phyloP scores from a whole-genome alignment of 805 yeast genomes.

The Saccharomyces mikatae region DNA sequence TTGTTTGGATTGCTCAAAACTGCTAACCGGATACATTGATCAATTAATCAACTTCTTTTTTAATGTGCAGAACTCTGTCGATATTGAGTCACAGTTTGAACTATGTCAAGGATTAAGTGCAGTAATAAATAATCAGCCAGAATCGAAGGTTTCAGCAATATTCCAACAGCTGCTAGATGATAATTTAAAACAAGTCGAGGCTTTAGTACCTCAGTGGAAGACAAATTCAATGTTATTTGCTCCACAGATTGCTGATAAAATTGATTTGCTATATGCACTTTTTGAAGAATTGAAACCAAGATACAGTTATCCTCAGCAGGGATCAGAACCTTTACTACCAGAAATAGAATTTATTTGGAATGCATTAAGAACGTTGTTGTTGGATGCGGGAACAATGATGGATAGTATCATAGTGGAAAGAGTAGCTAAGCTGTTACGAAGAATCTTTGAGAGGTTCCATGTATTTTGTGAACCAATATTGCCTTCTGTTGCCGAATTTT shows the following conservation, averaged over 20 bases:
- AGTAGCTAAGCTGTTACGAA: conserved; percentile 57
- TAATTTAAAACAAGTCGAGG: conserved; percentile 30
- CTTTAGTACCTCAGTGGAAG: conserved; percentile 19
- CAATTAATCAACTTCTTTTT: conserved; percentile 71
- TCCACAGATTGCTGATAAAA: conserved; percentile 56
- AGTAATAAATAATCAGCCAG: conserved; percentile 56
- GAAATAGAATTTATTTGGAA: conserved; percentile 23
- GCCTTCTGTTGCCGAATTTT: conserved; percentile 53
- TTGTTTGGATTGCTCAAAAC: conserved; percentile 78
- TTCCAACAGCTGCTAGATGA: conserved; percentile 62
- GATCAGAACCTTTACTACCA: conserved; percentile 26
- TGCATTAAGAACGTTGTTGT: conserved; percentile 15
- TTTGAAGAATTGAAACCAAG: conserved; percentile 28
- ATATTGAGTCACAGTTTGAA: conserved; percentile 63
- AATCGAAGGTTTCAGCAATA: conserved; percentile 45
- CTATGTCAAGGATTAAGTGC: conserved; percentile 86
- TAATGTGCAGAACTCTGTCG: conserved; percentile 45
- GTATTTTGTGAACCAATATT: conserved; percentile 42
- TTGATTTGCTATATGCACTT: conserved; percentile 41
- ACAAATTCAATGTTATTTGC: conserved; percentile 28
- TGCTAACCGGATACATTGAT: conserved; percentile 58
- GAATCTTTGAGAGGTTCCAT: conserved; percentile 45
- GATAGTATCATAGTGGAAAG: conserved; percentile 50
- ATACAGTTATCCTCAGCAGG: conserved; percentile 24
- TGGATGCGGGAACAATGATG: conserved; percentile 18